Base-by-base conservation (phyloP, 495 filamentous ascomycete species). In the Penicillium antarcticum region DNA sequence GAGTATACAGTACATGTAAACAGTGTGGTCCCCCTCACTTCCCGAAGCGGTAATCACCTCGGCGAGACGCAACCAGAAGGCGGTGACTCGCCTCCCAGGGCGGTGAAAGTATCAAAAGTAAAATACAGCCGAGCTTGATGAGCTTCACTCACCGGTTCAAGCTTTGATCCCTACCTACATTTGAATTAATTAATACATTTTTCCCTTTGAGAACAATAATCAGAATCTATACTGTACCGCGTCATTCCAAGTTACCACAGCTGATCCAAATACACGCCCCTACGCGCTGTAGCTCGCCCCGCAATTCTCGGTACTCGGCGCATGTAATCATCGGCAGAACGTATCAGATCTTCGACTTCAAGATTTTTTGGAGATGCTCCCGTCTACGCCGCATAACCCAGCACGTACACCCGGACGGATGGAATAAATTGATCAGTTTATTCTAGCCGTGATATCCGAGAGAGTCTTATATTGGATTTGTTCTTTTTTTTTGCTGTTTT, bases 311-410 rank as follows among this genome's bases (percentile, higher is more conserved):
- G 32, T 16, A 45, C 42, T 46, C 42, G 48, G 45, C 18, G 26
- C 50, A 19, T 41, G 40, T 18, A 47, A 48, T 37, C 21, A 21
- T 12, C 45, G 47, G 50, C 50, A 44, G 35, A 43, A 53, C 36
- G 23, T 29, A 29, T 29, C 26, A 29, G 41, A 32, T 41, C 51
- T 52, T 37, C 31, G 31, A 57, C 53, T n/a, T 55, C 53, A 45
- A 12, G 31, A 42, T 40, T 51, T 55, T 54, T 48, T 61, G 57
- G 57, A 41, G 57, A 74, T 68, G 59, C 68, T 72, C 61, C 47
- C 40, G 53, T 47, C 67, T 74, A 74, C 71, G 71, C 71, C 29
- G 71, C 62, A 74, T 70, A 73, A 64, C 63, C 63, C 68, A 74
- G 68, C 60, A 71, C 70, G 51, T 48, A 34, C 39, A 29, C 43